A percentile compares a stretch with the other conserved stretches of the same genome.
These are phyloP conservation scores for Capsella bursapastoris DNA, from an alignment of 345 rosid genomes.

Conservation along the genomic window DNA sequence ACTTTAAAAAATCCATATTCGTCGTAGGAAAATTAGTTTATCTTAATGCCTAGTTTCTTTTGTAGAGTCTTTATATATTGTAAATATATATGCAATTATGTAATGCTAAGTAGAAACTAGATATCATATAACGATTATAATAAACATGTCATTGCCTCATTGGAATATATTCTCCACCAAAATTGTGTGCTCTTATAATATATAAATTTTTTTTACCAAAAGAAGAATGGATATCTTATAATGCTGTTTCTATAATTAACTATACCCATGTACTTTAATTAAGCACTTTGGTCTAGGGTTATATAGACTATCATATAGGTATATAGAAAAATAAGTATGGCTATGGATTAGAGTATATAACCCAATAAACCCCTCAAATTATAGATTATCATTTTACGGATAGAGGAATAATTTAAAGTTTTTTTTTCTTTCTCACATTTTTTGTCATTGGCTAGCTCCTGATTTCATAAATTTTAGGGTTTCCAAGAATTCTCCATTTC, in stretches of 20 bases:
- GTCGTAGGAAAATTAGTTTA: background rate
- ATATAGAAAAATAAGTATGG: slow-evolving; percentile 7
- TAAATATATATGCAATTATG: background rate
- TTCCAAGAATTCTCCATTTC: slow-evolving; percentile 40
- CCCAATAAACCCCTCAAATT: background rate
- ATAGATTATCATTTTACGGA: slow-evolving; percentile 16
- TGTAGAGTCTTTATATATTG: background rate
- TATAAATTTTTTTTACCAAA: slow-evolving; percentile 54
- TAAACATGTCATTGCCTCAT: slow-evolving; percentile 23
- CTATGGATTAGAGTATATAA: slow-evolving; percentile 21
- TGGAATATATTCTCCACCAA: slow-evolving; percentile 51
- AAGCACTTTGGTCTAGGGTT: slow-evolving; percentile 46
- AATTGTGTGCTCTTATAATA: slow-evolving; percentile 5
- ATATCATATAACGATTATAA: slow-evolving; percentile 30
- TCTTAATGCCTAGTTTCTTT: background rate
- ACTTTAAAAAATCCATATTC: background rate
- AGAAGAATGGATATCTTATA: slow-evolving; percentile 65
- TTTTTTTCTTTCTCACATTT: background rate
- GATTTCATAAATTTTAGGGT: slow-evolving; percentile 56
- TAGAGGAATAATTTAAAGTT: slow-evolving; percentile 4
- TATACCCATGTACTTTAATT: slow-evolving; percentile 25
- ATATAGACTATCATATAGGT: slow-evolving; percentile 30
- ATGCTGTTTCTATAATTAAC: slow-evolving; percentile 34
- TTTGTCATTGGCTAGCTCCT: slow-evolving; percentile 24
- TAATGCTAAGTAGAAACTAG: background rate